phyloP scores from a whole-genome alignment of 305 asterid genomes.

The Fraxinus platypoda region DNA sequence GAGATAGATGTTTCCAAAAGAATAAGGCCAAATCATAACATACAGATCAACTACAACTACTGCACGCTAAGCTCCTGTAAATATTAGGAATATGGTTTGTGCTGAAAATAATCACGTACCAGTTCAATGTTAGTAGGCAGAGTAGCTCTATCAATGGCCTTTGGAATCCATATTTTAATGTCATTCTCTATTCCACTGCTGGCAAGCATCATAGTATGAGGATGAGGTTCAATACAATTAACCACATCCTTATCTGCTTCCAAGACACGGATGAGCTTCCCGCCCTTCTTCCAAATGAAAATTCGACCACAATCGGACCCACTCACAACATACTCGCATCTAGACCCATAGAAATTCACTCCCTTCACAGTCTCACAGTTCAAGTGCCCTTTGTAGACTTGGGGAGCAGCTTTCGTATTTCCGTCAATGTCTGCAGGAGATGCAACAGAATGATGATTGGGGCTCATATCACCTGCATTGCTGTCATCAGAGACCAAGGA shows the following conservation, averaged over 20 bases:
- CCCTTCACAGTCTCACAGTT: constrained; percentile 85
- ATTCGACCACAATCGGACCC: constrained; percentile 98
- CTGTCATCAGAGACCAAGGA: constrained; percentile 38
- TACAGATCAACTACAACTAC: background rate
- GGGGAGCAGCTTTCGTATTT: constrained; percentile 50
- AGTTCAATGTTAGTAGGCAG: constrained; percentile 62
- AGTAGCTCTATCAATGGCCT: constrained; percentile 61
- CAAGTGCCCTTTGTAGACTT: constrained; percentile 77
- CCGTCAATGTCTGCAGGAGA: constrained; percentile 32
- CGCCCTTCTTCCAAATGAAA: constrained; percentile 84
- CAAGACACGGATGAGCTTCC: constrained; percentile 84
- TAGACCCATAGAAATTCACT: constrained; percentile 86
- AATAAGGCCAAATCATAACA: background rate
- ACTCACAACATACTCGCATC: constrained; percentile 82
- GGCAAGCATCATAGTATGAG: constrained; percentile 72
- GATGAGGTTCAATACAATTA: constrained; percentile 87
- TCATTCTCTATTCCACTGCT: constrained; percentile 91
- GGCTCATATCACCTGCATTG: constrained; percentile 36
- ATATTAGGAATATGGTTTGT: background rate
- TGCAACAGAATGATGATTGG: constrained; percentile 28
- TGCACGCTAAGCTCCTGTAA: background rate
- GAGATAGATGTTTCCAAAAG: background rate
- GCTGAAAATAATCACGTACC: constrained; percentile 40
- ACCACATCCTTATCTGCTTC: constrained; percentile 81
- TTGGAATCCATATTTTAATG: constrained; percentile 86